These are phyloP conservation scores for Lactarius sanguifluus DNA, from an alignment of 768 basidiomycete genomes.

Conservation along the genomic window DNA sequence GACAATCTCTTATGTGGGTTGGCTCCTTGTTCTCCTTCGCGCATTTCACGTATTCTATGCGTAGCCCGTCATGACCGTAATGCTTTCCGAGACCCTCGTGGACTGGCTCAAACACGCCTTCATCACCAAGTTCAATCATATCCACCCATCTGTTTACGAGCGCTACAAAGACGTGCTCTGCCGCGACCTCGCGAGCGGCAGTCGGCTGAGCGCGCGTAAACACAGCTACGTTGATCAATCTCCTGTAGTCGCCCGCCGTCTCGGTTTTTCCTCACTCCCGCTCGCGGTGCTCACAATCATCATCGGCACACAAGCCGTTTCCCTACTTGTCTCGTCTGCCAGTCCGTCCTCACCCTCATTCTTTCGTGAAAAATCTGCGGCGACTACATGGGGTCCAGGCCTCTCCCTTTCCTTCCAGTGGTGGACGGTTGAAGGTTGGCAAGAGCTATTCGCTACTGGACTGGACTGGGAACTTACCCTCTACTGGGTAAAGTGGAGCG, in stretches of 20 bases:
- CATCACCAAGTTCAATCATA: constrained; percentile 99
- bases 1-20: constrained; percentile 85
- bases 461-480: constrained; percentile 49
- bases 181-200: constrained; percentile 83
- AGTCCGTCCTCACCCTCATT: constrained; percentile 23
- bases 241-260: constrained; percentile 86
- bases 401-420: constrained; percentile 46
- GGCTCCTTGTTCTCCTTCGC: background rate
- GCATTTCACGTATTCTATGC: constrained; percentile 10
- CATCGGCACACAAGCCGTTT: constrained; percentile 70
- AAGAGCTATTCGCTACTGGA: constrained; percentile 32
- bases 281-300: constrained; percentile 81
- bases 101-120: constrained; percentile 99
- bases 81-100: constrained; percentile 89
- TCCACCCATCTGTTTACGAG: constrained; percentile 92
- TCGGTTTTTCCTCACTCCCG: constrained; percentile 93
- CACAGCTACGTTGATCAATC: constrained; percentile 95
- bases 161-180: constrained; percentile 95
- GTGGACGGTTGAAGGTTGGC: constrained; percentile 34
- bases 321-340: constrained; percentile 50
- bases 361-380: constrained; percentile 29
- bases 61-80: constrained; percentile 89
- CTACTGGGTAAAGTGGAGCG: constrained; percentile 61
- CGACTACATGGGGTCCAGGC: constrained; percentile 33
- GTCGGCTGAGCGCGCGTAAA: constrained; percentile 70